Base-by-base conservation (phyloP, 129 eudicot genomes). In the Logfia minima region DNA sequence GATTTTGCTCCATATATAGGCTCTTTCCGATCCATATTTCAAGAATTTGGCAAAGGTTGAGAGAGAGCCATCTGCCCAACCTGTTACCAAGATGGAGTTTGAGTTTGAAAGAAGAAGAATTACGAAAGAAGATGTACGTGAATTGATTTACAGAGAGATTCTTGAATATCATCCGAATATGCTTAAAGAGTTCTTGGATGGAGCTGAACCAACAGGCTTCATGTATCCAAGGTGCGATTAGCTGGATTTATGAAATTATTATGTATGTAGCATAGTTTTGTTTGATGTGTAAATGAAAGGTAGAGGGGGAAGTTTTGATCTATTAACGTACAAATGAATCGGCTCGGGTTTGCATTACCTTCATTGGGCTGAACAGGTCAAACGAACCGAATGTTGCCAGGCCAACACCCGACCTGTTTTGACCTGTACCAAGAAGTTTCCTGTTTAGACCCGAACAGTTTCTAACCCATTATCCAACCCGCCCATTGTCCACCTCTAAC, bases 41-140 rank as follows among this genome's bases (percentile, higher is more conserved):
- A 88, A 88, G 77, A 89, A 89, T 85, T 87, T 93, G 78, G 98
- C 98, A 48, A 93, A 88, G 81, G 97, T 93, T 82, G 98, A 93
- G 85, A 84, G 97, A 81, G 98, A 93, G 76, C 98, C 98, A 68
- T 89, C 97, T 78, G 98, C 98, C 64, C 98, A 91, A 72, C 98
- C 98, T 3, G 96, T 93, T 39, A 89, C 98, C 3, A 93, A 93
- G 77, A 88, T 93, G 92, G 98, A 93, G 79, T 93, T 93, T 74
- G 98, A 93, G 81, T 93, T 93, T 74, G 98, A 93, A 80, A 87
- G 98, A 80, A 82, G 98, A 80, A 91, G 91, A 76, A 81, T 93
- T 74, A 89, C 97, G 0, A 93, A 93, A 81, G 98, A 93, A 39
- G 98, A 90, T 81, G 96, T 93, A 4, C 86, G 97, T 13, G 98